A percentile compares a stretch with the other conserved stretches of the same genome.
phyloP scores from a whole-genome alignment of 805 yeast genomes.

The Ogataea paraovalis region DNA sequence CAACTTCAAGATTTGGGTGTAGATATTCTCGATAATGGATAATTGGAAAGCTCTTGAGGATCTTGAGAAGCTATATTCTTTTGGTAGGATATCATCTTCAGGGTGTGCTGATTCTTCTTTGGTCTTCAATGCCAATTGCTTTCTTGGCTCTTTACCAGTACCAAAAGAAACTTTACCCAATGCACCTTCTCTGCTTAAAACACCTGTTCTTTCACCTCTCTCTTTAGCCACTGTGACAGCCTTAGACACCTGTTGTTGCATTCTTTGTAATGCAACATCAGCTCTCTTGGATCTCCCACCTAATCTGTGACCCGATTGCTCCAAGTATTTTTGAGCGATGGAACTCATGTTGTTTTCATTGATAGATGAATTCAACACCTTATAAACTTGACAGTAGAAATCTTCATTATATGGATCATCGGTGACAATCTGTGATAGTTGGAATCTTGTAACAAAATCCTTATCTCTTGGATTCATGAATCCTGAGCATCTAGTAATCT shows the following conservation, averaged over 20 bases:
- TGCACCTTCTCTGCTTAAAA: conserved; percentile 72
- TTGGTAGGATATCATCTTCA: conserved; percentile 26
- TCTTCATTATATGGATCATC: conserved; percentile 98
- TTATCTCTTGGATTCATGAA: conserved; percentile 97
- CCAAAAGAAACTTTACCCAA: conserved; percentile 81
- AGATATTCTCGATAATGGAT: conserved; percentile 72
- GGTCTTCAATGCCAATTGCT: conserved; percentile 61
- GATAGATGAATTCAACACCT: conserved; percentile 60
- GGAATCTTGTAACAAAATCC: conserved; percentile 91
- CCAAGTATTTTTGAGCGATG: conserved; percentile 90
- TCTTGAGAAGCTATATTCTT: conserved; percentile 30
- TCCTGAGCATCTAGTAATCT: conserved; percentile 80
- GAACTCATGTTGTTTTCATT: conserved; percentile 61
- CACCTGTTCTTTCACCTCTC: conserved; percentile 59
- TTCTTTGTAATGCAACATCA: conserved; percentile 88
- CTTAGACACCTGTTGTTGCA: conserved; percentile 96
- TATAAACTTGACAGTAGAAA: conserved; percentile 90
- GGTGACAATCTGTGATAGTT: conserved; percentile 90
- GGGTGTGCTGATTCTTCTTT: conserved; percentile 22
- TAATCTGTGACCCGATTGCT: conserved; percentile 84
- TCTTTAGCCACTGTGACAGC: conserved; percentile 95
- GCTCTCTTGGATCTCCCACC: conserved; percentile 84
- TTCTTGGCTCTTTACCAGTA: conserved; percentile 82
- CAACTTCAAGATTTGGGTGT: conserved; percentile 68
- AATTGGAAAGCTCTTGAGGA: conserved; percentile 51